These are phyloP conservation scores for Isatis lusitanica DNA, from an alignment of 441 rosid genomes.

Conservation along the genomic window DNA sequence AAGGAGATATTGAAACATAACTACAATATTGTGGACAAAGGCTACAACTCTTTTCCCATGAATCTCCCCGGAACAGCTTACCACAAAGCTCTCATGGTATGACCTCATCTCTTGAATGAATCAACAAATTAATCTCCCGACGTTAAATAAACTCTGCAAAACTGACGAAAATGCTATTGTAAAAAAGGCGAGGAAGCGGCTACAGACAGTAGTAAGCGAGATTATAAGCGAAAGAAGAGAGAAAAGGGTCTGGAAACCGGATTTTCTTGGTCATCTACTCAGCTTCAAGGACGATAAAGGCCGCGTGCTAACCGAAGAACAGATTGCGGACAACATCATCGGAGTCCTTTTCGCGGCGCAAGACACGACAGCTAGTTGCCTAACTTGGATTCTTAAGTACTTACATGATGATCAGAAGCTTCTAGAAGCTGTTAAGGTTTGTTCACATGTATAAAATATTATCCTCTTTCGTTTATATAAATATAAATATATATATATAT, in stretches of 20 bases:
- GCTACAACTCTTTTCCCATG: constrained; percentile 83
- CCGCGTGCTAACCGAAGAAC: constrained; percentile 44
- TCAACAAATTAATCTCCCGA: background rate
- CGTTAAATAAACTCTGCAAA: background rate
- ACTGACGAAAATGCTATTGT: background rate
- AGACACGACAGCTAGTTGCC: constrained; percentile 89
- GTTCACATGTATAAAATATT: background rate
- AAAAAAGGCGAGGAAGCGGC: constrained; percentile 73
- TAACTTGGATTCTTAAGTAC: constrained; percentile 90
- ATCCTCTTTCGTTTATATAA: background rate
- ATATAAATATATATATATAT: too few species aligned
- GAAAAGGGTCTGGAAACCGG: constrained; percentile 49
- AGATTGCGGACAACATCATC: constrained; percentile 79
- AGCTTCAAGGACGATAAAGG: constrained; percentile 54
- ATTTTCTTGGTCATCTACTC: constrained; percentile 61
- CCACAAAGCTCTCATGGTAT: constrained; percentile 73
- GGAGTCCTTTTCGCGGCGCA: constrained; percentile 98
- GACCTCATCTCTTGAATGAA: constrained; percentile 9
- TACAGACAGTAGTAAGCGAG: constrained; percentile 55
- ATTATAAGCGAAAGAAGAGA: constrained; percentile 67
- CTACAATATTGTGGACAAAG: constrained; percentile 71
- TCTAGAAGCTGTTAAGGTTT: constrained; percentile 78
- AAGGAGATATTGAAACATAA: constrained; percentile 57
- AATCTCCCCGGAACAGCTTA: constrained; percentile 77
- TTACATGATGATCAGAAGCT: constrained; percentile 66